These are phyloP conservation scores for Magnusiomyces tetraspermus DNA, from an alignment of 1,139 yeast species.

Conservation along the genomic window DNA sequence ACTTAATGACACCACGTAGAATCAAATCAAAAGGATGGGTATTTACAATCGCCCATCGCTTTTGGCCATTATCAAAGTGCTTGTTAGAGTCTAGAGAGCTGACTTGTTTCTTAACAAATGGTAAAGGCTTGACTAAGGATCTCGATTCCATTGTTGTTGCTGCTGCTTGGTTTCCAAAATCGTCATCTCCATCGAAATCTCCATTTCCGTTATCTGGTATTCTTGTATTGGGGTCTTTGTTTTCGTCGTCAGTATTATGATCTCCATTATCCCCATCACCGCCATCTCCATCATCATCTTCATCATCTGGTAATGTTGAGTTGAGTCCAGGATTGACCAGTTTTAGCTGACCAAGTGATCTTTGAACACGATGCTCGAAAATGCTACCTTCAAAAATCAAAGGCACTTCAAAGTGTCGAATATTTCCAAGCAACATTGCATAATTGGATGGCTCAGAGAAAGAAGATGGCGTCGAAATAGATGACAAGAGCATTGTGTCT, in stretches of 20 bases:
- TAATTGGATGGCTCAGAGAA: conserved; percentile 27
- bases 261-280: conserved; percentile 14
- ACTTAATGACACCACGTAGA: conserved; percentile 71
- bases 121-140: too few species aligned
- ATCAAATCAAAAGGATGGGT: conserved; percentile 81
- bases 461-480: neutral
- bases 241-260: neutral
- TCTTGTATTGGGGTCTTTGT: too few species aligned
- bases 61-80: conserved; percentile 32
- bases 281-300: conserved; percentile 18
- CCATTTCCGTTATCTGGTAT: neutral
- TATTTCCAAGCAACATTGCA: conserved; percentile 70
- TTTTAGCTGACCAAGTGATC: conserved; percentile 60
- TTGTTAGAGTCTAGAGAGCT: too few species aligned
- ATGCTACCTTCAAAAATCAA: conserved; percentile 71
- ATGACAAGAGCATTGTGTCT: conserved; percentile 2
- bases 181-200: conserved; percentile 5
- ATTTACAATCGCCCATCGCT: conserved; percentile 67
- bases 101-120: too few species aligned
- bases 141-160: too few species aligned
- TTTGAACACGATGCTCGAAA: conserved; percentile 47
- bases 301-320: conserved; percentile 36
- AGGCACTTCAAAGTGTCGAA: conserved; percentile 59
- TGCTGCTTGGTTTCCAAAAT: conserved; percentile 1
- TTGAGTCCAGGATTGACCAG: conserved; percentile 67